Conservation (phyloP, 192 early-diverging fungal species). For the Jimgerdemannia lactiflua region DNA sequence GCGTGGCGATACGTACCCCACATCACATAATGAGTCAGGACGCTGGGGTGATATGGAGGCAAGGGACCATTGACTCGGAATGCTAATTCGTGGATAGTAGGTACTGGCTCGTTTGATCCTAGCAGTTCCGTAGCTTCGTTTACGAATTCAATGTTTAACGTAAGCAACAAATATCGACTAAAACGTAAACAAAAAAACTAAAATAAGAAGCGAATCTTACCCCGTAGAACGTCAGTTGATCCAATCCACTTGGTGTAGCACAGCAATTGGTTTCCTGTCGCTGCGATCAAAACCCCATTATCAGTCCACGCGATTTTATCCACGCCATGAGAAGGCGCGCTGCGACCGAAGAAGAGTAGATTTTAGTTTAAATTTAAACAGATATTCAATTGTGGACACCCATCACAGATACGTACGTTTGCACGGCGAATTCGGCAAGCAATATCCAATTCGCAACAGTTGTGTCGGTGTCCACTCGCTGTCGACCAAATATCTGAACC, state of each 20-base stretch:
- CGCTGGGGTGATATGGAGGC: slow-evolving; percentile 70
- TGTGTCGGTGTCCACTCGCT: slow-evolving; percentile 35
- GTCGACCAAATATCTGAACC: slow-evolving; percentile 61
- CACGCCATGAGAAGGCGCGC: slow-evolving; percentile 26
- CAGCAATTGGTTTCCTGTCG: slow-evolving; percentile 48
- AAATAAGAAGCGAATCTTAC: slow-evolving; percentile 13
- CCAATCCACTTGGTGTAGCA: slow-evolving; percentile 69
- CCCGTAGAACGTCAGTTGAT: slow-evolving; percentile 35
- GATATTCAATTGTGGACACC: neutral
- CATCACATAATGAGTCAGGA: slow-evolving; percentile 67
- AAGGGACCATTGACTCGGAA: slow-evolving; percentile 57
- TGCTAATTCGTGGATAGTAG: slow-evolving; percentile 51
- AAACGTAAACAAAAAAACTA: slow-evolving; percentile 6
- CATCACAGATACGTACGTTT: slow-evolving; percentile 27
- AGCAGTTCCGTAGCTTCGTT: slow-evolving; percentile 8
- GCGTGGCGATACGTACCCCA: slow-evolving; percentile 48
- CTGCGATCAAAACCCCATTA: slow-evolving; percentile 57
- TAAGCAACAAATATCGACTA: neutral
- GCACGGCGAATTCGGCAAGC: slow-evolving; percentile 52
- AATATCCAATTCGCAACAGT: slow-evolving; percentile 45
- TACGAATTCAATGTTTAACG: slow-evolving; percentile 19
- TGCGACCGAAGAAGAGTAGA: slow-evolving; percentile 10
- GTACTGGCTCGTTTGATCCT: slow-evolving; percentile 8
- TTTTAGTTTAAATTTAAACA: neutral
- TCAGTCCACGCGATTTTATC: slow-evolving; percentile 49